Conservation (phyloP, 768 basidiomycete species). For the Tremella mesenterica region DNA sequence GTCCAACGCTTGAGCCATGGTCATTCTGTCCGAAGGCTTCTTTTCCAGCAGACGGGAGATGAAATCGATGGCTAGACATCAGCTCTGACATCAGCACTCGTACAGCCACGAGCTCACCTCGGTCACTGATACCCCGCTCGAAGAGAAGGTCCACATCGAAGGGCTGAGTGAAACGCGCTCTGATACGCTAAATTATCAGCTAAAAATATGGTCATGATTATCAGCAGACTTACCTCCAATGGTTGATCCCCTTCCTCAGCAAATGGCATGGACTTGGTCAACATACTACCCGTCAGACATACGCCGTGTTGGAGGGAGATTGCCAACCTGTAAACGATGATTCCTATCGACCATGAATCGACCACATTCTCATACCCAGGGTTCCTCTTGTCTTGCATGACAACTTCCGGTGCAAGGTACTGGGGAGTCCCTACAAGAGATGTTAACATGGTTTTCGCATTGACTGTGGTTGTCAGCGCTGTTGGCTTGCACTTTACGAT, state of each 20-base stretch:
- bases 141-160: constrained; percentile 57
- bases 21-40: constrained; percentile 62
- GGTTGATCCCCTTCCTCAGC: constrained; percentile 59
- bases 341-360: constrained; percentile 93
- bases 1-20: constrained; percentile 56
- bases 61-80: constrained; percentile 64
- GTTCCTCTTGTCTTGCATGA: constrained; percentile 55
- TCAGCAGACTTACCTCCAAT: constrained; percentile 48
- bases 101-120: constrained; percentile 47
- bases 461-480: constrained; percentile 4
- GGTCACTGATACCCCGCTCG: constrained; percentile 45
- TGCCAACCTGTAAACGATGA: constrained; percentile 81
- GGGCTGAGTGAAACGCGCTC: constrained; percentile 23
- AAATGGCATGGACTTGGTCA: constrained; percentile 71
- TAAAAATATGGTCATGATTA: neutral
- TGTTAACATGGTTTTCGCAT: constrained; percentile 46
- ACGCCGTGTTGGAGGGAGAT: neutral
- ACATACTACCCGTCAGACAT: constrained; percentile 48
- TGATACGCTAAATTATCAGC: constrained; percentile 35
- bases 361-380: constrained; percentile 76
- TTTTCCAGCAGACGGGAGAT: constrained; percentile 57
- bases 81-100: constrained; percentile 2
- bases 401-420: constrained; percentile 80
- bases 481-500: neutral
- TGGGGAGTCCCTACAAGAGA: constrained; percentile 96